phyloP scores from a whole-genome alignment of 768 basidiomycete genomes.

The Russula earlei region DNA sequence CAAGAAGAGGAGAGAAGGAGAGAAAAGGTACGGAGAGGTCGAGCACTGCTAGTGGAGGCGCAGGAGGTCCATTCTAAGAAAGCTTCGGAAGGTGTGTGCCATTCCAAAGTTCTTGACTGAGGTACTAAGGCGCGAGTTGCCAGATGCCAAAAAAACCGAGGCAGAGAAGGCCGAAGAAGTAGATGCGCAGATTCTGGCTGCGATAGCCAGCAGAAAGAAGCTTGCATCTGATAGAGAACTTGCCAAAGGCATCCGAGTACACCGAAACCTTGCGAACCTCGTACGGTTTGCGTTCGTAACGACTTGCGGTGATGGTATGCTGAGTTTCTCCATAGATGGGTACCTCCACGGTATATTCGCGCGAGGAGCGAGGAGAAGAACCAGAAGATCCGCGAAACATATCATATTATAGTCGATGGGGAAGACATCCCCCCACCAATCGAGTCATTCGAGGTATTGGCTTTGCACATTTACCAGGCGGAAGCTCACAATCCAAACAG shows the following conservation, averaged over 20 bases:
- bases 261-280: constrained; percentile 76
- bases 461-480: constrained; percentile 1
- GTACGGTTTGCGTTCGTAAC: constrained; percentile 37
- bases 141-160: constrained; percentile 82
- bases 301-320: background rate
- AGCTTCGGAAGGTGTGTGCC: constrained; percentile 61
- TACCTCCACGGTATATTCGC: constrained; percentile 74
- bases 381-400: constrained; percentile 71
- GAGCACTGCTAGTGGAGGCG: constrained; percentile 85
- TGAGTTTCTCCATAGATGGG: constrained; percentile 55
- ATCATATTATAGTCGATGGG: constrained; percentile 92
- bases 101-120: background rate
- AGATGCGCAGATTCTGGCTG: constrained; percentile 85
- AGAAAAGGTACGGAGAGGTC: constrained; percentile 72
- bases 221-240: constrained; percentile 89
- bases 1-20: constrained; percentile 67
- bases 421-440: constrained; percentile 92
- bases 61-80: constrained; percentile 87
- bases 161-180: constrained; percentile 79
- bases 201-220: constrained; percentile 84
- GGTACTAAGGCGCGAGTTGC: background rate
- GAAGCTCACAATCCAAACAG: constrained; percentile 30
- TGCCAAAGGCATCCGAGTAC: constrained; percentile 86
- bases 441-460: constrained; percentile 65
- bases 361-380: constrained; percentile 61